These are phyloP conservation scores for Aegilops bicornis DNA, from an alignment of 176 grass and related monocot genomes.

Conservation along the genomic window DNA sequence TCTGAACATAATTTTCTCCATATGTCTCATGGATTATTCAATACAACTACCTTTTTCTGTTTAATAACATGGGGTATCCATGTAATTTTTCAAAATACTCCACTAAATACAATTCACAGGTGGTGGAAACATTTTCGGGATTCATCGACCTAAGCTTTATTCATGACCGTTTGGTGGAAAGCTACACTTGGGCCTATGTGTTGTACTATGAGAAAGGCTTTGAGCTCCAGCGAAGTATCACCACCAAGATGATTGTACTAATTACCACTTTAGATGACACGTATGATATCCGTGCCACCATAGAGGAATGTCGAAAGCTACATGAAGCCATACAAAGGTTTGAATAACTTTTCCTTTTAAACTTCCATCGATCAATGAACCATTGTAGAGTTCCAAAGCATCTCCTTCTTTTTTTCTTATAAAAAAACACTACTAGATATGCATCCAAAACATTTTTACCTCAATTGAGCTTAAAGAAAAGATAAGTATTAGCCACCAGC, in stretches of 20 bases:
- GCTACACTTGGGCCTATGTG: background rate
- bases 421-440: too few species aligned
- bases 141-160: background rate
- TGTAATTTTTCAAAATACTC: background rate
- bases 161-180: conserved; percentile 1
- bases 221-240: background rate
- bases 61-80: background rate
- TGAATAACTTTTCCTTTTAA: background rate
- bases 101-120: background rate
- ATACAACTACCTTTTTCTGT: too few species aligned
- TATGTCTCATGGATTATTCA: too few species aligned
- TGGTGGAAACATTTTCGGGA: conserved; percentile 30
- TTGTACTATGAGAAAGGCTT: background rate
- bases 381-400: too few species aligned
- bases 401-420: too few species aligned
- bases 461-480: too few species aligned
- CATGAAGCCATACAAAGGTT: conserved; percentile 33
- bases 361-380: background rate
- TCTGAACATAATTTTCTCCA: too few species aligned
- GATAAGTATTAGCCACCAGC: too few species aligned
- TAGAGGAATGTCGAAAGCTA: background rate
- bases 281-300: conserved; percentile 17
- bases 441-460: too few species aligned
- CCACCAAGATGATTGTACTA: background rate
- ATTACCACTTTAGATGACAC: conserved; percentile 16